Base-by-base conservation (phyloP, 2,329 filamentous ascomycete species). In the Diaporthe caulivora region DNA sequence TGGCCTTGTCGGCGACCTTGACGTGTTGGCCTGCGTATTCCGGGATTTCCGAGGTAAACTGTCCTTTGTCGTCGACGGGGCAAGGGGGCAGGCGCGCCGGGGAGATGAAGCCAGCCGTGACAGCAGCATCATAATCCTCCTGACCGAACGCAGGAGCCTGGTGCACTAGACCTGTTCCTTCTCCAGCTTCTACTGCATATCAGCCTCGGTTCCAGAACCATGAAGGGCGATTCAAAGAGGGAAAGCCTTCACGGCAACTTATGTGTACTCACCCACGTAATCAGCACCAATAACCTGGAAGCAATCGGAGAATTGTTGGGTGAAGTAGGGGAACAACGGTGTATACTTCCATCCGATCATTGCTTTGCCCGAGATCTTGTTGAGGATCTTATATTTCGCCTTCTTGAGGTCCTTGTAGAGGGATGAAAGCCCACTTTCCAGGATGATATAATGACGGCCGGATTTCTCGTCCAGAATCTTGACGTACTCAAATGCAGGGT, bases 11-110 rank as follows among this genome's bases (percentile, higher is more conserved):
- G 11, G 95, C 95, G 74, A 91, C 91, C 85, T 98, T 98, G 79
- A 98, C 95, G 80, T 98, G 92, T 84, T 94, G 90, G 3, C 95
- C 95, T 37, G 88, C 92, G 78, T 97, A 98, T 78, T 98, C 94
- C 8, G 87, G 86, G 26, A 98, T 91, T 78, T 93, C 90, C 9
- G 88, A 86, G 1, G 93, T 97, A 83, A 96, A 98, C 78, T 91
- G 88, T 49, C 95, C 95, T 42, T 79, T 79, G 17, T 92, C 89
- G 77, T 94, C 91, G 29, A 95, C 91, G 10, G 93, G 93, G 78
- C 93, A 93, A 7, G 92, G 92, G 13, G 93, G 92, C 62, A 88
- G 83, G 62, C 91, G 88, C 53, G 87, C 86, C 65, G 91, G 89
- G 72, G 80, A 89, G 80, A 94, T 92, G 75, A 94, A 86, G 53